phyloP scores from a whole-genome alignment of 257 asterid genomes.

The Solanum paucissectum region DNA sequence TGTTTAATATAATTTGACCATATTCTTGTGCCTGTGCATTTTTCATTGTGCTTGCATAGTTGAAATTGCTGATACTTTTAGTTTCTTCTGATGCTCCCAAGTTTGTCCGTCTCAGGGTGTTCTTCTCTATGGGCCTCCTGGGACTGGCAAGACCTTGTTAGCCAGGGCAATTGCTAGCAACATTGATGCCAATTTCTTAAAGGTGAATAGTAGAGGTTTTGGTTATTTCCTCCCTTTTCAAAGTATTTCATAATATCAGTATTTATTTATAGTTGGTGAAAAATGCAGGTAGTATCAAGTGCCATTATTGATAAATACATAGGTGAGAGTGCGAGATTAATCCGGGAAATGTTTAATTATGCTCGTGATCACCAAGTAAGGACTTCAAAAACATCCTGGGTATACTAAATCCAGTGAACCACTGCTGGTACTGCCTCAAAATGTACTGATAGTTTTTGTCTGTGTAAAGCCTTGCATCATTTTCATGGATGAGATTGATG shows the following conservation, averaged over 20 bases:
- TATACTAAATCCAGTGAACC: not conserved
- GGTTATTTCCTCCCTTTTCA: not conserved
- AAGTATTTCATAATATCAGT: not conserved
- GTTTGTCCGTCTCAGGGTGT: constrained; percentile 55
- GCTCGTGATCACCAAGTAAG: constrained; percentile 97
- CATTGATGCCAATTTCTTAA: constrained; percentile 88
- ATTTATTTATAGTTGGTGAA: not conserved
- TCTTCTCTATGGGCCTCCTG: constrained; percentile 97
- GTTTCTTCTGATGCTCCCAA: not conserved
- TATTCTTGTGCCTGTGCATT: not conserved
- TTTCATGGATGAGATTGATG: constrained; percentile 98
- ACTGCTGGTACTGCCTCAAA: not conserved
- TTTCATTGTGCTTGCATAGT: not conserved
- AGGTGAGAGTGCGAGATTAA: constrained; percentile 89
- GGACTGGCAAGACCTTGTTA: constrained; percentile 93
- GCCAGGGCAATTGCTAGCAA: constrained; percentile 98
- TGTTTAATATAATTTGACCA: not conserved
- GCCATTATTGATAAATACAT: constrained; percentile 89
- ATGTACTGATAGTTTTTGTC: not conserved
- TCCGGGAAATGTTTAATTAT: constrained; percentile 86
- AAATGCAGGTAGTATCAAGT: constrained; percentile 80
- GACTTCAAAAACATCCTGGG: not conserved
- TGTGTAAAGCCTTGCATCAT: constrained; percentile 81
- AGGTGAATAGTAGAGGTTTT: constrained; percentile 25
- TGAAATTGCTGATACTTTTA: not conserved